phyloP scores from a whole-genome alignment of 1,284 basidiomycete genomes.

The Schizopora paradoxa region DNA sequence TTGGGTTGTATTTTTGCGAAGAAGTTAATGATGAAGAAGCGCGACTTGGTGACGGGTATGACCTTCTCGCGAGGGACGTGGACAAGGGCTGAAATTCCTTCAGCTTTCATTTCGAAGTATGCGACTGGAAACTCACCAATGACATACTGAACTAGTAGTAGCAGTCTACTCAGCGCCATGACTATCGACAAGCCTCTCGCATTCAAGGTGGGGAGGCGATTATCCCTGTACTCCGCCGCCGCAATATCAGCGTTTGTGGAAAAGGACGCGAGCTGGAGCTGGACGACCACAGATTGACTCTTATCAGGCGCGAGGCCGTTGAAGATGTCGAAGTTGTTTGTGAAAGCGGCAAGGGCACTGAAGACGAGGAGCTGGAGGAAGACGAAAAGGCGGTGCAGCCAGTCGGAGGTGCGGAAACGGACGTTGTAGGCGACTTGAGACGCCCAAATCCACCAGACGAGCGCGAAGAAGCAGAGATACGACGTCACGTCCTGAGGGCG shows the following conservation, averaged over 20 bases:
- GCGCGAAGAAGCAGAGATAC: conserved; percentile 18
- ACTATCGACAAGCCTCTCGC: conserved; percentile 18
- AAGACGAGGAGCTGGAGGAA: conserved; percentile 19
- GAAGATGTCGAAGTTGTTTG: conserved; percentile 18
- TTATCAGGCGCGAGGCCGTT: conserved; percentile 12
- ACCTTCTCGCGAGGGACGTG: conserved; percentile 10
- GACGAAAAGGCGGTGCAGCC: conserved; percentile 19
- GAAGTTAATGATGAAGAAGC: not conserved
- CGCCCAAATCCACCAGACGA: conserved; percentile 23
- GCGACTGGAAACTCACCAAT: conserved; percentile 11
- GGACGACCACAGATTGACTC: not conserved
- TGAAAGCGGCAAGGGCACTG: conserved; percentile 19
- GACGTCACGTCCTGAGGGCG: conserved; percentile 12
- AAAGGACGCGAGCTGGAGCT: conserved; percentile 7
- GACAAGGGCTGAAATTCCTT: conserved; percentile 7
- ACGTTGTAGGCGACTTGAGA: conserved; percentile 19
- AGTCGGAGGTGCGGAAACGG: conserved; percentile 18
- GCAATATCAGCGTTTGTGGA: conserved; percentile 3
- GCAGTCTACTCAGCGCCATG: conserved; percentile 18
- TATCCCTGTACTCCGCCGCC: conserved; percentile 2
- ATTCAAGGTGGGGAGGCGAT: conserved; percentile 17
- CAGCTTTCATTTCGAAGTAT: not conserved
- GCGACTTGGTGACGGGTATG: not conserved
- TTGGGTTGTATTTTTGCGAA: no score
- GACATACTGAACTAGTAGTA: conserved; percentile 18